phyloP scores from a whole-genome alignment of 2,329 filamentous ascomycete species.

The Fusarium sp. region DNA sequence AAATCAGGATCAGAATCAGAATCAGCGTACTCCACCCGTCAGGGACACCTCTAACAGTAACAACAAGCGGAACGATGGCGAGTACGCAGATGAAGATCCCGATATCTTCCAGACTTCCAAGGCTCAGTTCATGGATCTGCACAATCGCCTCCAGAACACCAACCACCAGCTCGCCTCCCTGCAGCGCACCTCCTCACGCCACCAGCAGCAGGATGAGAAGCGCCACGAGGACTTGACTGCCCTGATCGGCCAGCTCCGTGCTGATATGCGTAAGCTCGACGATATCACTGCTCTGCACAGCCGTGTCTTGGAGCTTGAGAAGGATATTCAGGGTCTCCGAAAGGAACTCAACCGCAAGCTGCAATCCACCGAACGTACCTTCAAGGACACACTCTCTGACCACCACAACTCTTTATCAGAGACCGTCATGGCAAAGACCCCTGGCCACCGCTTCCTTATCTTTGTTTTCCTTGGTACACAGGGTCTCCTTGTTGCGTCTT shows the following conservation, averaged over 20 bases:
- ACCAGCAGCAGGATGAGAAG: constrained; percentile 62
- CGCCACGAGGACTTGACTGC: constrained; percentile 64
- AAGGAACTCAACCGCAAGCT: constrained; percentile 60
- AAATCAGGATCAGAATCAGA: constrained; percentile 12
- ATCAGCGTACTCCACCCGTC: constrained; percentile 16
- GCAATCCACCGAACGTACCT: constrained; percentile 60
- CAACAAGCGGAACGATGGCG: constrained; percentile 47
- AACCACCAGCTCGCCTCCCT: constrained; percentile 74
- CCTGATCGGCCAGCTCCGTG: constrained; percentile 58
- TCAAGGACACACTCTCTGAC: constrained; percentile 61
- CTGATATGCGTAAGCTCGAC: constrained; percentile 57
- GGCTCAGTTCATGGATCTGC: constrained; percentile 82
- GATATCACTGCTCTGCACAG: constrained; percentile 54
- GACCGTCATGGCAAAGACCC: constrained; percentile 58
- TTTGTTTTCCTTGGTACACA: constrained; percentile 80
- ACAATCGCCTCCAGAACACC: constrained; percentile 81
- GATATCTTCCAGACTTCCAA: constrained; percentile 59
- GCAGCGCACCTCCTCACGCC: constrained; percentile 63
- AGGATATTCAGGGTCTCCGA: constrained; percentile 66
- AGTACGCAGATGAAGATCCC: constrained; percentile 59
- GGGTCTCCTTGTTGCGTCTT: constrained; percentile 72
- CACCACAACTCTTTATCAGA: constrained; percentile 61
- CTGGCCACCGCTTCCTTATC: constrained; percentile 65
- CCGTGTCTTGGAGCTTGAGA: constrained; percentile 63
- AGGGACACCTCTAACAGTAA: constrained; percentile 39